Evolutionary conservation across 2,329 filamentous ascomycete species (phyloP).

Genomic region (Arthrobotrys entomopaga): DNA sequence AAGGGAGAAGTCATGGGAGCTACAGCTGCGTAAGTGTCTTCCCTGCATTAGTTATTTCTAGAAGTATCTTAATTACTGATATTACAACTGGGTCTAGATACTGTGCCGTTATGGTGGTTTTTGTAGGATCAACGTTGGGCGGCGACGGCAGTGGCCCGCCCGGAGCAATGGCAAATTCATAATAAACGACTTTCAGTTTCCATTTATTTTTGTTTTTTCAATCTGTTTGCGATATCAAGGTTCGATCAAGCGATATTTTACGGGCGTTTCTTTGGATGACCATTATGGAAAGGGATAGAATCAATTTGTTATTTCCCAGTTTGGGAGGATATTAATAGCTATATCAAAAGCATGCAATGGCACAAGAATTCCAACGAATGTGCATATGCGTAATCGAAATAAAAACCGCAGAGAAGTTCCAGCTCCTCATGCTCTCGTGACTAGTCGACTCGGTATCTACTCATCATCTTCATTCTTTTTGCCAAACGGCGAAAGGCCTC

Average conservation of each 20-base stretch:
- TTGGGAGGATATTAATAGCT: background rate
- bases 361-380: background rate
- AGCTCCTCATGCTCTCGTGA: conserved; percentile 7
- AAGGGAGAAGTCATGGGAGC: conserved; percentile 54
- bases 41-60: background rate
- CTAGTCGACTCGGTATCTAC: background rate
- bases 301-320: background rate
- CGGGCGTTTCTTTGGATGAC: no score
- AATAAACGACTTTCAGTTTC: background rate
- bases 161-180: conserved; percentile 1
- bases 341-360: background rate
- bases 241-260: no score
- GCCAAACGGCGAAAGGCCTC: conserved; percentile 35
- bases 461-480: conserved; percentile 16
- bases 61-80: background rate
- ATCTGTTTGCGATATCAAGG: no score
- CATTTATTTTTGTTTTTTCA: no score
- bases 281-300: no score
- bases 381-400: background rate
- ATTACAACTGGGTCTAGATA: conserved; percentile 19
- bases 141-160: conserved; percentile 5
- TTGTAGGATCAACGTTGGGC: conserved; percentile 46
- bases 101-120: conserved; percentile 52
- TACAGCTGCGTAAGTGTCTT: conserved; percentile 47
- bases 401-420: conserved; percentile 4